phyloP scores from a whole-genome alignment of 805 yeast species.

The Suhomyces tanzawaensis region DNA sequence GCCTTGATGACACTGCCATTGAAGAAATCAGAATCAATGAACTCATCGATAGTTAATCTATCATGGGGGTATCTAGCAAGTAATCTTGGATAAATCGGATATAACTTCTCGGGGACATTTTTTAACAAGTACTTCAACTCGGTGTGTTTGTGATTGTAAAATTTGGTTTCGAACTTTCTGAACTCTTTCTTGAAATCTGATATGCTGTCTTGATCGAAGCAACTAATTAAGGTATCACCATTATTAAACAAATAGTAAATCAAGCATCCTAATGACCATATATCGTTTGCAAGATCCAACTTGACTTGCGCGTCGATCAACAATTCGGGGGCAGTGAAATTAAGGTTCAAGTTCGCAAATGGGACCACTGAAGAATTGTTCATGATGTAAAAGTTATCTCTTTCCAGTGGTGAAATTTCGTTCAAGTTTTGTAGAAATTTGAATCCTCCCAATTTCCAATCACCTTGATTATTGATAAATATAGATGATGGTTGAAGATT shows the following conservation, averaged over 20 bases:
- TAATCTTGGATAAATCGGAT: constrained; percentile 49
- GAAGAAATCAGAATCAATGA: constrained; percentile 72
- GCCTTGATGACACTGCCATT: constrained; percentile 81
- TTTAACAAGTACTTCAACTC: constrained; percentile 47
- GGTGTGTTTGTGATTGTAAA: constrained; percentile 34
- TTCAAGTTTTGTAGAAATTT: constrained; percentile 45
- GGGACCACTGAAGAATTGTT: constrained; percentile 78
- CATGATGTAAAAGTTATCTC: constrained; percentile 63
- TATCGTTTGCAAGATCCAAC: constrained; percentile 68
- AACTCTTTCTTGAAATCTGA: constrained; percentile 61
- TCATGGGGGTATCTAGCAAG: constrained; percentile 57
- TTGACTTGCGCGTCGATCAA: constrained; percentile 50
- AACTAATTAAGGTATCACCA: constrained; percentile 43
- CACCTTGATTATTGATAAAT: constrained; percentile 77
- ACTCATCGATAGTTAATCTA: constrained; percentile 59
- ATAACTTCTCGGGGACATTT: constrained; percentile 56
- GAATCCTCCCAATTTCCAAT: constrained; percentile 90
- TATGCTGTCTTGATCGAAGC: constrained; percentile 48
- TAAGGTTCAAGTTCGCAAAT: constrained; percentile 66
- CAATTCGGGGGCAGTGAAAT: constrained; percentile 83
- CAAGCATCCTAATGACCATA: constrained; percentile 80
- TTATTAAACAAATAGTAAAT: constrained; percentile 65
- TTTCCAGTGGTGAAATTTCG: constrained; percentile 45
- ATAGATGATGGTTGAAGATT: constrained; percentile 77
- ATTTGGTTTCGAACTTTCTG: constrained; percentile 44